These are phyloP conservation scores for Sungouiella blattae DNA, from an alignment of 805 yeast species.

Conservation along the genomic window DNA sequence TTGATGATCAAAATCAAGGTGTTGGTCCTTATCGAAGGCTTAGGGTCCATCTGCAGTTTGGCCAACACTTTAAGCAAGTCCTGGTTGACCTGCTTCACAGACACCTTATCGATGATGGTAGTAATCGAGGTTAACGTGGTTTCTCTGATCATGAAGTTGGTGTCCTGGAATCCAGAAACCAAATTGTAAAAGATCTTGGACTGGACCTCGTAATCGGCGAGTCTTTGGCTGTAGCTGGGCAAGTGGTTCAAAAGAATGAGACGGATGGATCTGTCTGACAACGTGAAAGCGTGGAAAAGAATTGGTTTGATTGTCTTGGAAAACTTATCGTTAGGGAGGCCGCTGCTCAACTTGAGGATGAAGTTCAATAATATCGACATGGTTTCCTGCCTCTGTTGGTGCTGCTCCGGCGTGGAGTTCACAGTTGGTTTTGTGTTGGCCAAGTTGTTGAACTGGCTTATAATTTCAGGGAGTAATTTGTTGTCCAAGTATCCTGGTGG, in stretches of 20 bases:
- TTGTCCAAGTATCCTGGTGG: slow-evolving; percentile 55
- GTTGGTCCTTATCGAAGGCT: slow-evolving; percentile 73
- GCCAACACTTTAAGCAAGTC: slow-evolving; percentile 81
- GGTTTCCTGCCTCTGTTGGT: slow-evolving; percentile 34
- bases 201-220: slow-evolving; percentile 62
- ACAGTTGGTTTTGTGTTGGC: slow-evolving; percentile 24
- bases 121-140: slow-evolving; percentile 70
- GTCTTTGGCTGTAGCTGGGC: slow-evolving; percentile 47
- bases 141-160: slow-evolving; percentile 75
- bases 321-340: slow-evolving; percentile 31
- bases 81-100: slow-evolving; percentile 80
- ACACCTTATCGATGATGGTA: slow-evolving; percentile 58
- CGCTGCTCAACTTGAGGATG: slow-evolving; percentile 35
- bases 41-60: slow-evolving; percentile 72
- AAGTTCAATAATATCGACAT: slow-evolving; percentile 37
- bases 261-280: slow-evolving; percentile 75
- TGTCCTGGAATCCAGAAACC: slow-evolving; percentile 81
- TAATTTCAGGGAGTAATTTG: slow-evolving; percentile 69
- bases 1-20: slow-evolving; percentile 68
- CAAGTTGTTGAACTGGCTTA: slow-evolving; percentile 32
- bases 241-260: slow-evolving; percentile 64
- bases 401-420: slow-evolving; percentile 26
- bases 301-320: slow-evolving; percentile 51
- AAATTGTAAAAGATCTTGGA: slow-evolving; percentile 64
- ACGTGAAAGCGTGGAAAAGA: slow-evolving; percentile 57